These are phyloP conservation scores for Streptanthus diversifolius DNA, from an alignment of 345 rosid genomes.

Conservation along the genomic window DNA sequence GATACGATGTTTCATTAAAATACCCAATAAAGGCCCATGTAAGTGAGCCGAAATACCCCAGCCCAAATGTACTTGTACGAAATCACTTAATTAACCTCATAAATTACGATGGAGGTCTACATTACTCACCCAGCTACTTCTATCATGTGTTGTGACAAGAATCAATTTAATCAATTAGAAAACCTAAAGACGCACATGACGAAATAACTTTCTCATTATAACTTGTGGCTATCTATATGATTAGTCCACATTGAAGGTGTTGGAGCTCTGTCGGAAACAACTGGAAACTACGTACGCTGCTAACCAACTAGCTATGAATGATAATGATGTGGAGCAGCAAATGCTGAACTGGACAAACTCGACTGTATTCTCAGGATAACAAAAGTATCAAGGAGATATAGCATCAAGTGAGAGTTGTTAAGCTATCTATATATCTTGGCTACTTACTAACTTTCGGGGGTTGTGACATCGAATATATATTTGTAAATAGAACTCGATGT, in stretches of 20 bases:
- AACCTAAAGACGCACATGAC: background rate
- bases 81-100: background rate
- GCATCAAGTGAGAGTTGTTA: background rate
- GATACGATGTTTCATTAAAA: background rate
- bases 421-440: background rate
- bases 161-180: background rate
- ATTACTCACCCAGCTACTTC: background rate
- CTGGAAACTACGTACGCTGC: background rate
- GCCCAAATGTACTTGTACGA: background rate
- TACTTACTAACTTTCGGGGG: background rate
- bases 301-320: background rate
- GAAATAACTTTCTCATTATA: background rate
- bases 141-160: background rate
- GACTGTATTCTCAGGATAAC: background rate
- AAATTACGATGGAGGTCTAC: background rate
- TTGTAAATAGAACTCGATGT: background rate
- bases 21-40: slow-evolving; percentile 3
- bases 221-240: background rate
- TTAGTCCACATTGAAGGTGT: background rate
- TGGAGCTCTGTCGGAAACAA: background rate
- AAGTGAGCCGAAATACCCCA: background rate
- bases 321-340: background rate
- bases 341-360: background rate
- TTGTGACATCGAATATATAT: background rate
- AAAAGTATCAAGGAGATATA: background rate